Evolutionary conservation across 805 yeast genomes (phyloP).

Genomic region (Sungouiozyma ichnusensis): DNA sequence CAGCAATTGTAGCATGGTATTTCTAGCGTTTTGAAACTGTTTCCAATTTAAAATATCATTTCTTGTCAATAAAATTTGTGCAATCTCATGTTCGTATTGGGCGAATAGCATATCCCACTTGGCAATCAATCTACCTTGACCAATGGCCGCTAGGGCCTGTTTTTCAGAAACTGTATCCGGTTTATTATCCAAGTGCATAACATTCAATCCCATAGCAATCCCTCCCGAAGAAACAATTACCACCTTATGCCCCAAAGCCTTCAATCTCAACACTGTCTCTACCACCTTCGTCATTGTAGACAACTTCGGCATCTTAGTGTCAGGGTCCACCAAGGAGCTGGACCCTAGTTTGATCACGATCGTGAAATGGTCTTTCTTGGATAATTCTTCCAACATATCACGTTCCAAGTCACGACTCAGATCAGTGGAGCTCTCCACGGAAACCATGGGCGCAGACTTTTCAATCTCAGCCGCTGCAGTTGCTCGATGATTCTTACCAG

Average conservation of each 20-base stretch:
- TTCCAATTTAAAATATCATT: slow-evolving; percentile 88
- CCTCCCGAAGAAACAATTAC: slow-evolving; percentile 93
- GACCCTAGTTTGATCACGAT: slow-evolving; percentile 62
- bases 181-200: slow-evolving; percentile 52
- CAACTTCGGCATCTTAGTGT: slow-evolving; percentile 75
- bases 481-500: neutral
- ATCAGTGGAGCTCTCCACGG: slow-evolving; percentile 10
- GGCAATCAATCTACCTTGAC: slow-evolving; percentile 86
- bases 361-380: slow-evolving; percentile 28
- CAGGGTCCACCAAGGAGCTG: slow-evolving; percentile 88
- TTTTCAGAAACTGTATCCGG: slow-evolving; percentile 72
- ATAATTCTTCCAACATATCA: neutral
- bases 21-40: slow-evolving; percentile 86
- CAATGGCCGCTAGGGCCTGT: slow-evolving; percentile 93
- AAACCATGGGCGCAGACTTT: slow-evolving; percentile 11
- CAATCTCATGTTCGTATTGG: slow-evolving; percentile 79
- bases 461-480: neutral
- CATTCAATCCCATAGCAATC: slow-evolving; percentile 85
- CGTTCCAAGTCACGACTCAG: slow-evolving; percentile 9
- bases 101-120: slow-evolving; percentile 84
- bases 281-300: slow-evolving; percentile 88
- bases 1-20: slow-evolving; percentile 69
- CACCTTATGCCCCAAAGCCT: slow-evolving; percentile 73
- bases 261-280: slow-evolving; percentile 79
- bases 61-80: slow-evolving; percentile 85